These are phyloP conservation scores for Sarocladium kiliense DNA, from an alignment of 2,329 filamentous ascomycete genomes.

Conservation along the genomic window DNA sequence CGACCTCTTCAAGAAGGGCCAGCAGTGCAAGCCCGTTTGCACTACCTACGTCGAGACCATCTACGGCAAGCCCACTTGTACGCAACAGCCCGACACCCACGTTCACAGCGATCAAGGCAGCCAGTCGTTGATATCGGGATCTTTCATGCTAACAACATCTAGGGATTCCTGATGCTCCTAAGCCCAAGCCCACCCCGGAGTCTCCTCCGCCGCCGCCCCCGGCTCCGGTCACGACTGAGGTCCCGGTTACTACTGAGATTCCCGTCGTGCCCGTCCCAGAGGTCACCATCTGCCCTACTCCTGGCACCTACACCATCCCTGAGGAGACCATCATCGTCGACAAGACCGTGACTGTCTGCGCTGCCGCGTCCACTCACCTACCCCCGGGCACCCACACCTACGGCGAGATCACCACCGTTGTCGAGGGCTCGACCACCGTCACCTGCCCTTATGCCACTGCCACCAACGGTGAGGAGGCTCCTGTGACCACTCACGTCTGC, in stretches of 20 bases:
- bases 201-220: conserved; percentile 22
- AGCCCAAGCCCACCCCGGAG: conserved; percentile 13
- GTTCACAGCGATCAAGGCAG: neutral
- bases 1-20: conserved; percentile 50
- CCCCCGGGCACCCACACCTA: conserved; percentile 61
- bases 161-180: conserved; percentile 7
- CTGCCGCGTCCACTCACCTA: conserved; percentile 55
- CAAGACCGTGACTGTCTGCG: conserved; percentile 63
- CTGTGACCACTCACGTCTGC: conserved; percentile 68
- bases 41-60: conserved; percentile 69
- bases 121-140: too few species aligned
- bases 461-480: conserved; percentile 44
- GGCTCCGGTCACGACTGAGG: conserved; percentile 15
- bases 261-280: conserved; percentile 47
- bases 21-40: conserved; percentile 57
- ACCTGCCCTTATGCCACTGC: conserved; percentile 65
- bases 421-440: conserved; percentile 60
- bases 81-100: conserved; percentile 17
- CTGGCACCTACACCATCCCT: conserved; percentile 71
- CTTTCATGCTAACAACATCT: neutral
- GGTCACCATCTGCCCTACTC: conserved; percentile 52
- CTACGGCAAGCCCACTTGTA: conserved; percentile 63
- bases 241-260: conserved; percentile 33
- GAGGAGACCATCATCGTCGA: conserved; percentile 66
- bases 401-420: conserved; percentile 68